Conservation (phyloP, 768 basidiomycete genomes). For the Boletus tomentosulus region DNA sequence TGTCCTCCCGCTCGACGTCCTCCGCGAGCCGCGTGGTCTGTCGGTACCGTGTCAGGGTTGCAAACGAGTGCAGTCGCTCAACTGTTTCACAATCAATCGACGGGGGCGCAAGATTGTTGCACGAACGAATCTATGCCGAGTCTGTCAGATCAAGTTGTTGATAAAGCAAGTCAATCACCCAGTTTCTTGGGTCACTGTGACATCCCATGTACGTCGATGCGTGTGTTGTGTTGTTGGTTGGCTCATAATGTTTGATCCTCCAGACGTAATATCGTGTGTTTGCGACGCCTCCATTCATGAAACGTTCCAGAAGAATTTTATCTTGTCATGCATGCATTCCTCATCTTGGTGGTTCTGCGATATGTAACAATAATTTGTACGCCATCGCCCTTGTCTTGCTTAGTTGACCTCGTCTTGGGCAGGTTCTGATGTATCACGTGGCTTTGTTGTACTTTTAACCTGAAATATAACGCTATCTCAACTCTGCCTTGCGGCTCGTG, state of each 20-base stretch:
- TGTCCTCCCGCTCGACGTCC: slow-evolving; percentile 26
- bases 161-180: slow-evolving; percentile 21
- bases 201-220: slow-evolving; percentile 13
- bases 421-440: neutral
- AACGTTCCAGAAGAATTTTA: too few relatives aligned
- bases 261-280: slow-evolving; percentile 5
- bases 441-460: neutral
- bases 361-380: neutral
- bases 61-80: slow-evolving; percentile 26
- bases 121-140: slow-evolving; percentile 23
- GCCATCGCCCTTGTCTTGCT: neutral
- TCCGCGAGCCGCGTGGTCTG: slow-evolving; percentile 23
- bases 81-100: slow-evolving; percentile 21
- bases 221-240: neutral
- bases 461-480: neutral
- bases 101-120: slow-evolving; percentile 18
- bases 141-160: slow-evolving; percentile 31
- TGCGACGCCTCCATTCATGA: neutral
- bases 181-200: slow-evolving; percentile 19
- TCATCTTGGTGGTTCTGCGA: slow-evolving; percentile 1
- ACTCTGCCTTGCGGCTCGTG: too few relatives aligned
- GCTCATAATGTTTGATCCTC: slow-evolving; percentile 8
- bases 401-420: neutral
- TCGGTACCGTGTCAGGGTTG: slow-evolving; percentile 25
- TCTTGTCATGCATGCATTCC: neutral